phyloP scores from a whole-genome alignment of 371 early-diverging fungal species.

The Cokeromyces recurvatus region DNA sequence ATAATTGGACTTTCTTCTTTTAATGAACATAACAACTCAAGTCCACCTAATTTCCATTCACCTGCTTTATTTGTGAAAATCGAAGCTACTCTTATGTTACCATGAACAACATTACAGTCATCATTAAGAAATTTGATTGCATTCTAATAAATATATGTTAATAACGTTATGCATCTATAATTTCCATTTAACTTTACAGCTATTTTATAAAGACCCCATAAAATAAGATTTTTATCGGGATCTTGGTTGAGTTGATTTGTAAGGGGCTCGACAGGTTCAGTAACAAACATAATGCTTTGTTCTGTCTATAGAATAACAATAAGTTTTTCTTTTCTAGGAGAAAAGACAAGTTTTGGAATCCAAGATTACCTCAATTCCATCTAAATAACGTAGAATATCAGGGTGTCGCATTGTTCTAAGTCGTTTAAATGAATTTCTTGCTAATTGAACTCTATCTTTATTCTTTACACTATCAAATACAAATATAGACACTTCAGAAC shows the following conservation, averaged over 20 bases:
- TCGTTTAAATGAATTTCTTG: constrained; percentile 84
- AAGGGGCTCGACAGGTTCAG: constrained; percentile 82
- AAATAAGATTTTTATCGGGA: constrained; percentile 60
- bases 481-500: constrained; percentile 80
- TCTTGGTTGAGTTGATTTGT: constrained; percentile 49
- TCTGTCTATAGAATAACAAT: constrained; percentile 56
- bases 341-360: background rate
- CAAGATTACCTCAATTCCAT: constrained; percentile 73
- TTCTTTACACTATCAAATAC: constrained; percentile 73
- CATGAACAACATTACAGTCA: constrained; percentile 87
- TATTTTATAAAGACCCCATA: constrained; percentile 88
- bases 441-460: constrained; percentile 67
- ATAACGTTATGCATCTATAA: too few species aligned
- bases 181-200: constrained; percentile 53
- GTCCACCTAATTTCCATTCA: constrained; percentile 93
- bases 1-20: constrained; percentile 70
- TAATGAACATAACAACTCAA: constrained; percentile 74
- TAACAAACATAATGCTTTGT: constrained; percentile 85
- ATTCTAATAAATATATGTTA: constrained; percentile 53
- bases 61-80: constrained; percentile 85
- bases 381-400: constrained; percentile 76
- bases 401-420: constrained; percentile 91
- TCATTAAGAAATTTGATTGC: constrained; percentile 83
- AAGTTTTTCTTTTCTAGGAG: background rate
- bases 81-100: constrained; percentile 71